Evolutionary conservation across 208 protist species (phyloP).

Genomic region (Trypanosoma rangeli): DNA sequence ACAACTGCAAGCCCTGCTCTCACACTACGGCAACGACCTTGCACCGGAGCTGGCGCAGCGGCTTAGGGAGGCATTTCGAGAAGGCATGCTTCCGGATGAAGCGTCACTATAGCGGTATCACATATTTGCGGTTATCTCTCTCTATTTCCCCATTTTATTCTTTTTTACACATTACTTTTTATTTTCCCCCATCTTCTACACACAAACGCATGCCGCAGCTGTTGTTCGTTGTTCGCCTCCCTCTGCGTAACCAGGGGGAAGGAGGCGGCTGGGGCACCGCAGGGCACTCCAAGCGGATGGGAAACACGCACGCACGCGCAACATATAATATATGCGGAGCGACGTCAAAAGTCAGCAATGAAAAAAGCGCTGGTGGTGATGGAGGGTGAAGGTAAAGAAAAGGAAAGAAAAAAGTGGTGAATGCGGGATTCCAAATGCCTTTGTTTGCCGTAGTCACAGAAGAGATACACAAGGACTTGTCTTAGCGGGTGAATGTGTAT

Average conservation of each 20-base stretch:
- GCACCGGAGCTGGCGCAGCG: conserved; percentile 54
- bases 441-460: not conserved
- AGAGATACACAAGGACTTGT: not conserved
- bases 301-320: not conserved
- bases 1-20: conserved; percentile 79
- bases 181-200: not conserved
- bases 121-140: not conserved
- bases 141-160: conserved; percentile 1
- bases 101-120: conserved; percentile 48
- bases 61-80: conserved; percentile 71
- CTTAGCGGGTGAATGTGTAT: too few relatives aligned
- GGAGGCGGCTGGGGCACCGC: too few relatives aligned
- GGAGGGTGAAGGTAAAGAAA: not conserved
- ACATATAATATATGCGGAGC: not conserved
- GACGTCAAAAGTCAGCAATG: not conserved
- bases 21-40: conserved; percentile 81
- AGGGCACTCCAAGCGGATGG: too few relatives aligned
- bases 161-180: not conserved
- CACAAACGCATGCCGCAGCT: not conserved
- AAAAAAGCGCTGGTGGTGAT: not conserved
- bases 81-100: conserved; percentile 83
- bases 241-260: not conserved
- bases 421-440: not conserved
- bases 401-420: conserved; percentile 1
- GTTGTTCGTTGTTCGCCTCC: conserved; percentile 3